These are phyloP conservation scores for Colletotrichum higginsianum DNA, from an alignment of 2,329 filamentous ascomycete genomes.

Conservation along the genomic window DNA sequence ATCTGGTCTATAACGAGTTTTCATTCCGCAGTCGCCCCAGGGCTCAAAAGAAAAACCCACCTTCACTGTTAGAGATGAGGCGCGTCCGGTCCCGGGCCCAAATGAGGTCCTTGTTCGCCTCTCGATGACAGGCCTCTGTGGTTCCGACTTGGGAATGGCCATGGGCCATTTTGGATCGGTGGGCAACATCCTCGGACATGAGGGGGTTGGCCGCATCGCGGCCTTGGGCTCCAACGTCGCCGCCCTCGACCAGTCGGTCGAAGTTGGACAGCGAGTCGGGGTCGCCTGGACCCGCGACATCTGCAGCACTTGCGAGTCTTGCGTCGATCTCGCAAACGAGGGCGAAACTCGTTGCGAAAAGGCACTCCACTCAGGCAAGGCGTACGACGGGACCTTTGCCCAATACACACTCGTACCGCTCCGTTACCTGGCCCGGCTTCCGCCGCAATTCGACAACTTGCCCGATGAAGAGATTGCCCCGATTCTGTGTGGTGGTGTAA, in stretches of 20 bases:
- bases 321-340: constrained; percentile 46
- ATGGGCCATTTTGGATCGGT: constrained; percentile 54
- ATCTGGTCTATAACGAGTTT: neutral
- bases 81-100: constrained; percentile 40
- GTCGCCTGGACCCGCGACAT: constrained; percentile 57
- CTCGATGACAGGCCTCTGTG: constrained; percentile 55
- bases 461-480: constrained; percentile 57
- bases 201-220: constrained; percentile 59
- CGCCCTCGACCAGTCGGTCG: constrained; percentile 44
- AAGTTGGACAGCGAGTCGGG: constrained; percentile 54
- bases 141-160: constrained; percentile 56
- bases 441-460: constrained; percentile 46
- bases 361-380: constrained; percentile 52
- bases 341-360: constrained; percentile 56
- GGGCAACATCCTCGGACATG: constrained; percentile 57
- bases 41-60: constrained; percentile 9
- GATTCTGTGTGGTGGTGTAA: constrained; percentile 60
- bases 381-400: constrained; percentile 57
- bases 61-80: constrained; percentile 24
- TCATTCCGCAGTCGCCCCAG: constrained; percentile 12
- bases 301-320: constrained; percentile 53
- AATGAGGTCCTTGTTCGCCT: constrained; percentile 53
- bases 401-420: constrained; percentile 55
- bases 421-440: constrained; percentile 52
- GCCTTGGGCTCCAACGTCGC: constrained; percentile 53